Conservation (phyloP, 129 eudicot genomes). For the Glebionis coronaria region DNA sequence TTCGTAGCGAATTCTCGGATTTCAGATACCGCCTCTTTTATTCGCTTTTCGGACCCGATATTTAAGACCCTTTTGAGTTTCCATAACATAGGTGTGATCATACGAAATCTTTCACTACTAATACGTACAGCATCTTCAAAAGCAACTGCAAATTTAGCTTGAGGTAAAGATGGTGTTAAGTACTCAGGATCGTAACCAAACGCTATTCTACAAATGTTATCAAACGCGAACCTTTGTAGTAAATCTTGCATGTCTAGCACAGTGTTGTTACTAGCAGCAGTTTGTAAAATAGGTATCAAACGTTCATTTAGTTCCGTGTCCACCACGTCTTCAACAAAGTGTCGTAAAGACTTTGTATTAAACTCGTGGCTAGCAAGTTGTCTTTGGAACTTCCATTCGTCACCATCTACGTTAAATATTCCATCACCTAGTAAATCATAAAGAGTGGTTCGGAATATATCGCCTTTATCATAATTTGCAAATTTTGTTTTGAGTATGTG, state of each 20-base stretch:
- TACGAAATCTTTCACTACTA: slow-evolving; percentile 15
- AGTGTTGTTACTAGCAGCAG: slow-evolving; percentile 28
- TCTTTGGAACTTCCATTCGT: slow-evolving; percentile 34
- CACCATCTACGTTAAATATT: slow-evolving; percentile 50
- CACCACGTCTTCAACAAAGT: too few species aligned
- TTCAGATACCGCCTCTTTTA: slow-evolving; percentile 17
- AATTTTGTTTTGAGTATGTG: slow-evolving; percentile 54
- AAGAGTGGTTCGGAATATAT: too few species aligned
- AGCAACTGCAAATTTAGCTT: too few species aligned
- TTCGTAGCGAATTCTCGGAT: slow-evolving; percentile 26
- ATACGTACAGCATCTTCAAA: too few species aligned
- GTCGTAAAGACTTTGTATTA: slow-evolving; percentile 54
- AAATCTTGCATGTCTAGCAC: slow-evolving; percentile 68
- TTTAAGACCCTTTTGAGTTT: too few species aligned
- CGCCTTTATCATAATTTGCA: slow-evolving; percentile 38
- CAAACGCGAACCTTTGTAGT: slow-evolving; percentile 43
- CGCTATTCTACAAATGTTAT: slow-evolving; percentile 27
- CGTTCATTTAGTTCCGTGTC: too few species aligned
- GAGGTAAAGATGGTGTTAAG: too few species aligned
- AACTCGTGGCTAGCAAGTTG: slow-evolving; percentile 63
- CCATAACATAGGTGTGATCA: slow-evolving; percentile 38
- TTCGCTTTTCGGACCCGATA: slow-evolving; percentile 24
- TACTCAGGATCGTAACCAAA: slow-evolving; percentile 28
- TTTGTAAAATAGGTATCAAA: slow-evolving; percentile 35
- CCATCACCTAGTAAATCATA: too few species aligned